Evolutionary conservation across 2,329 filamentous ascomycete species (phyloP), one percentile per base, ranked within the genome.

Genomic region (Chlorencoelia australis): DNA sequence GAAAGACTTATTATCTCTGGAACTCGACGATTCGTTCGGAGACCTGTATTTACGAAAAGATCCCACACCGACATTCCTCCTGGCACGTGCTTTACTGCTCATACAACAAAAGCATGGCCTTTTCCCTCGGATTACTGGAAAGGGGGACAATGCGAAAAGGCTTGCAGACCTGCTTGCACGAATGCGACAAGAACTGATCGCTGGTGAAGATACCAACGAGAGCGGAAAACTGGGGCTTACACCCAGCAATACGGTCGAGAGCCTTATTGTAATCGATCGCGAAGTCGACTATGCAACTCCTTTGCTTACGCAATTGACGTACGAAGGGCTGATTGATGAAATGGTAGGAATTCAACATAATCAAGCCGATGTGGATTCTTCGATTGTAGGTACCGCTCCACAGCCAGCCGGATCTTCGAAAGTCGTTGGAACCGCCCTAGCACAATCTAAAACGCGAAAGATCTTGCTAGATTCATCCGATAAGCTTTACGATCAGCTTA

Each of bases 291-390:
- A 91, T 52, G 85, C 89, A 11, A 95, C 91, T 1, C 81, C 83
- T 1, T 69, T 98, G 11, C 77, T 98, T 36, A 96, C 89, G 1
- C 91, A 98, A 57, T 66, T 98, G 43, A 98, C 91, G 2, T 98
- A 98, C 53, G 89, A 98, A 62, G 91, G 91, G 3, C 68, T 98
- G 17, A 81, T 98, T 36, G 93, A 98, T 54, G 91, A 98, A 57
- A 72, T 91, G 11, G 93, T 94, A 55, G 80, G 82, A 20, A 94
- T 98, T 43, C 76, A 84, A 46, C 82, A 95, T 54, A 96, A 93
- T 53, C 87, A 94, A 56, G 80, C 85, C 24, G 91, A 96, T 55
- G 78, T 96, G 15, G 89, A 96, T 56, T 85, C 86, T 2, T 87
- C 87, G 2, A 75, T 96, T 41, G 77, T 95, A 7, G 89, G 89